Percentiles rank a stretch among this genome's conserved stretches.
Conservation (phyloP, 2,329 filamentous ascomycete species). For the Didymella exigua region DNA sequence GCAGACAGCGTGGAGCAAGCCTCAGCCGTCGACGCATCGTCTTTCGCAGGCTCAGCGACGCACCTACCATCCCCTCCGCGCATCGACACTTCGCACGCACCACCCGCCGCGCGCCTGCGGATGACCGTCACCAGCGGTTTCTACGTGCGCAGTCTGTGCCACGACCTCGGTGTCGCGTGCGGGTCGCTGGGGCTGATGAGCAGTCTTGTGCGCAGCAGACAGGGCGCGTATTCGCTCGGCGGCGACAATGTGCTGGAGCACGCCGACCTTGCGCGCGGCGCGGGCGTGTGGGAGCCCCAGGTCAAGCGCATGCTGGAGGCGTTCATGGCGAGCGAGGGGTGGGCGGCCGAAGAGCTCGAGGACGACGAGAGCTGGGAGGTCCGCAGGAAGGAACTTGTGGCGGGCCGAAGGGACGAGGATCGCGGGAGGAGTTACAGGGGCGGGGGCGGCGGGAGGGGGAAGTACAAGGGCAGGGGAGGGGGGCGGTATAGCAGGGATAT, state of each 20-base stretch:
- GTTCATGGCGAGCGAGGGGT: constrained; percentile 55
- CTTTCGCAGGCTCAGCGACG: too few relatives aligned
- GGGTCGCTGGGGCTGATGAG: constrained; percentile 86
- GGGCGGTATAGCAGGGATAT: constrained; percentile 24
- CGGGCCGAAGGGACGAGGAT: constrained; percentile 28
- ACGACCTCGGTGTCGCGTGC: constrained; percentile 85
- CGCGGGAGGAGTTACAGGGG: constrained; percentile 28
- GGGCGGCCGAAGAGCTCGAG: constrained; percentile 37
- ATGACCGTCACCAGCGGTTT: constrained; percentile 96
- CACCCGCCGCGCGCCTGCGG: constrained; percentile 77
- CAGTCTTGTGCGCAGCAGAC: constrained; percentile 77
- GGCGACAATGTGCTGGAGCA: constrained; percentile 76
- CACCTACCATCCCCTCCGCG: too few relatives aligned
- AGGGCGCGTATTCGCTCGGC: constrained; percentile 78
- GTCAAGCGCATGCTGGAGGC: constrained; percentile 64
- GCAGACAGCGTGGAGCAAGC: constrained; percentile 6
- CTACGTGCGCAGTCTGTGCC: constrained; percentile 92
- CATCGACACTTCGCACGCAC: constrained; percentile 23
- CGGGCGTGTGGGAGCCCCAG: constrained; percentile 81
- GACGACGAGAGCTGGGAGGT: constrained; percentile 42
- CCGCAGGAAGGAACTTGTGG: constrained; percentile 51
- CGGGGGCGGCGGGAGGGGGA: constrained; percentile 24
- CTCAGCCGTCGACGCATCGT: neutral
- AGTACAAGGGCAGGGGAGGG: constrained; percentile 10
- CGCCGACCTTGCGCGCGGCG: constrained; percentile 74